Conservation (phyloP, 345 rosid genomes). For the Eucalyptus microcorys region DNA sequence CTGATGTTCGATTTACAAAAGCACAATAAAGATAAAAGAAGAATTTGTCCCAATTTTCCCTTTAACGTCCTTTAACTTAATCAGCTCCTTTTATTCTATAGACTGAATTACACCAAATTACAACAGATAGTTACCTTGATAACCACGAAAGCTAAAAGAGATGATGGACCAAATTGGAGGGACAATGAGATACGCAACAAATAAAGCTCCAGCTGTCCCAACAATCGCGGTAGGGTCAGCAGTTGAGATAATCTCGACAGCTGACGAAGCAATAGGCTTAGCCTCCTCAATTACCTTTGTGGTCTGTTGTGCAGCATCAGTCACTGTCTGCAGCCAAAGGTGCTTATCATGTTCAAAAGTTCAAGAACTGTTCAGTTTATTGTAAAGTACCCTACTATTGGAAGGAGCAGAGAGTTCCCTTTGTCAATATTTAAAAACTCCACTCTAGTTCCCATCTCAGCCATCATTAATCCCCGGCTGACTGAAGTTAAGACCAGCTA, state of each 20-base stretch:
- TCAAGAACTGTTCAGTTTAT: not conserved
- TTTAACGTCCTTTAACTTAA: not conserved
- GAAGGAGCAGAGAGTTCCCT: not conserved
- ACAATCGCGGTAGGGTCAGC: conserved; percentile 60
- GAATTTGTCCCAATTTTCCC: not conserved
- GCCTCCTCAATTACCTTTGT: conserved; percentile 55
- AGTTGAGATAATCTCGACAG: conserved; percentile 60
- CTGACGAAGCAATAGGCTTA: conserved; percentile 75
- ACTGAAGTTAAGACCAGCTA: not conserved
- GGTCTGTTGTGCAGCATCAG: conserved; percentile 68
- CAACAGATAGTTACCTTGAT: conserved; percentile 40
- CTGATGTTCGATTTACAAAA: not conserved
- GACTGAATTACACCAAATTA: not conserved
- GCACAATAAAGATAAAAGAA: not conserved
- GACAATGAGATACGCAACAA: conserved; percentile 50
- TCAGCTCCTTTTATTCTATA: not conserved
- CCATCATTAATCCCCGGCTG: not conserved
- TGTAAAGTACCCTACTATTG: not conserved
- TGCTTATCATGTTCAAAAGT: not conserved
- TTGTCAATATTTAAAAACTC: not conserved
- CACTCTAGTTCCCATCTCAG: not conserved
- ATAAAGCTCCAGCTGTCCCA: conserved; percentile 65
- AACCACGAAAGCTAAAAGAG: conserved; percentile 74
- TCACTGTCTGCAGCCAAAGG: conserved; percentile 43
- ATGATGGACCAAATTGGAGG: conserved; percentile 78